Base-by-base conservation (phyloP, 208 protist genomes). In the Jaenimonas drosophilae region DNA sequence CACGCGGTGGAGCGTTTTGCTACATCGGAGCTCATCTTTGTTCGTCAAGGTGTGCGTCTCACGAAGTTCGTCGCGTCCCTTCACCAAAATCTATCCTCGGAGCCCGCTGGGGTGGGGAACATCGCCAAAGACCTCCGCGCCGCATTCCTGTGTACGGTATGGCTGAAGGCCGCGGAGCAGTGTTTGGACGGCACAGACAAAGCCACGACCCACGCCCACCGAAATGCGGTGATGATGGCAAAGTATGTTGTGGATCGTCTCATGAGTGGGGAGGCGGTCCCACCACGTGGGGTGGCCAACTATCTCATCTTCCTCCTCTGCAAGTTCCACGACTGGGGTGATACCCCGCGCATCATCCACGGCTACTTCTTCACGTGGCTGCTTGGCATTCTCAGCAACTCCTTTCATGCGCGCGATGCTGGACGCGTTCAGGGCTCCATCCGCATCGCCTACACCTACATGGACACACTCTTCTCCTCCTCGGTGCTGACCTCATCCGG, bases 361-460 rank as follows among this genome's bases (percentile, higher is more conserved):
- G n/a, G n/a, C n/a, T n/a, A n/a, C n/a, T 44, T 88, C 11, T 82
- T 76, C 36, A 75, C 84, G 46, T 88, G 79, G 75, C 48, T 77
- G 9, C 59, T 75, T 49, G 73, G 64, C 50, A 26, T 88, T n/a
- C 65, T 66, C 30, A 67, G 49, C 25, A 33, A 37, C 17, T 47
- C 36, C 1, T 80, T 70, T 31, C 64, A 74, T 54, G 58, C 58
- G 19, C 46, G 61, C 16, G 59, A 77, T 4, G 45, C 44, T 23
- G 31, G 46, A 2, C 52, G 53, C 27, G 78, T 70, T n/a, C 50
- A 19, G 5, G 46, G 37, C 3, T 59, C 65, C 5, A 57, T 80
- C 11, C 70, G 76, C 38, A 60, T 80, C 33, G 34, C 67, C n/a
- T 65, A 64, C 52, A 42, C 46, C 42, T 60, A 56, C 27, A 46